phyloP scores from a whole-genome alignment of 1,284 basidiomycete species.

The Ustilago esculenta region DNA sequence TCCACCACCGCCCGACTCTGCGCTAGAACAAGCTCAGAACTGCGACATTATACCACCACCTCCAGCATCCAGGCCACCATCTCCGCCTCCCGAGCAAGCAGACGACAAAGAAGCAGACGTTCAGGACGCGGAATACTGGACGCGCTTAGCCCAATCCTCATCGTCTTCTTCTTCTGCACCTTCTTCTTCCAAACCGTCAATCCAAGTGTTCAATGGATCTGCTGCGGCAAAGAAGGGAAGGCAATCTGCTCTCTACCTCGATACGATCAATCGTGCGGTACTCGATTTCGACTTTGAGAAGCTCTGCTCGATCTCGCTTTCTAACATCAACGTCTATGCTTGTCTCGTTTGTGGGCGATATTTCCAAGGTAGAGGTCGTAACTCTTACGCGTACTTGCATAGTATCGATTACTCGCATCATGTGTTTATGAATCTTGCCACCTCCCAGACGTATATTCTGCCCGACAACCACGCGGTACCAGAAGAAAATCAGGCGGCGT shows the following conservation, averaged over 20 bases:
- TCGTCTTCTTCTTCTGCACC: slow-evolving; percentile 8
- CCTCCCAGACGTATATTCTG: slow-evolving; percentile 94
- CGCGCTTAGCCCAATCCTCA: slow-evolving; percentile 33
- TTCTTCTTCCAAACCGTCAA: slow-evolving; percentile 1
- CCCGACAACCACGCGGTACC: slow-evolving; percentile 92
- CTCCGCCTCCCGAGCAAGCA: slow-evolving; percentile 20
- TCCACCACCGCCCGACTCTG: slow-evolving; percentile 37
- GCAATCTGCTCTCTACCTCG: slow-evolving; percentile 88
- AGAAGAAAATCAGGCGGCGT: slow-evolving; percentile 80
- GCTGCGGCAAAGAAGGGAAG: slow-evolving; percentile 70
- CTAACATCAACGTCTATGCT: slow-evolving; percentile 96
- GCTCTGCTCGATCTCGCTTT: slow-evolving; percentile 93
- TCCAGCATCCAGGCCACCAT: slow-evolving; percentile 26
- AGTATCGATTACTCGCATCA: slow-evolving; percentile 97
- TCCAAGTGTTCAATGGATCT: slow-evolving; percentile 49
- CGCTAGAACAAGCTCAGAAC: slow-evolving; percentile 18
- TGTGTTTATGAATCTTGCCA: slow-evolving; percentile 94
- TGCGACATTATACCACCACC: slow-evolving; percentile 28
- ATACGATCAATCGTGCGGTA: slow-evolving; percentile 73
- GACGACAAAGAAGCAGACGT: slow-evolving; percentile 31
- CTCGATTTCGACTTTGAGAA: slow-evolving; percentile 99
- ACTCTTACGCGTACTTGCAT: slow-evolving; percentile 93
- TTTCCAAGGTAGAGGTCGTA: slow-evolving; percentile 93
- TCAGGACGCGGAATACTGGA: slow-evolving; percentile 57
- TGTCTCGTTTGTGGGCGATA: slow-evolving; percentile 99